Base-by-base conservation (phyloP, 306 rosid genomes). In the Cucurbita maxima region DNA sequence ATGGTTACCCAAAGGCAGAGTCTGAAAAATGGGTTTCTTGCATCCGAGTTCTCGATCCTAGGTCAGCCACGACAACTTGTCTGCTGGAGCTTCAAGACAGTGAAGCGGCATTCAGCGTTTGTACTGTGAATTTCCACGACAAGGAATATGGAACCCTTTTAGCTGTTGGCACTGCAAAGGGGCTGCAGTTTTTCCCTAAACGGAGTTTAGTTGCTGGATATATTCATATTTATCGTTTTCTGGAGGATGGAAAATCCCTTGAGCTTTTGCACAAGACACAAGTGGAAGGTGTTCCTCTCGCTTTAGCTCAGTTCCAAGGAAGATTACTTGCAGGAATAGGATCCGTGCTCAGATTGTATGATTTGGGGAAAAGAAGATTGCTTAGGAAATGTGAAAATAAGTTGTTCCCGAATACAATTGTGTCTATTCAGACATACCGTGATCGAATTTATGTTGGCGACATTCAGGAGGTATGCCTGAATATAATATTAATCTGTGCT, bases 141-240 rank as follows among this genome's bases (percentile, higher is more conserved):
- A 95, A 91, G 84, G 99, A 94, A 75, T 86, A 89, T 30, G 99
- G 99, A 58, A 86, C 96, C 6, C 96, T 95, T 79, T 82, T 95
- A 79, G 99, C 97, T 11, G 96, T 94, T 83, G 99, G 99, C 71
- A 91, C 99, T 0, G 90, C 97, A 44, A 95, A 91, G 83, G 99
- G 99, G 56, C 87, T 95, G 79, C 91, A 89, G 76, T 95, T 88
- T 85, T 86, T 79, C 63, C 97, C 99, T 40, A 95, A 84, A 83
- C 83, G 64, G 83, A 88, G 81, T 83, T 73, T 81, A 63, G 55
- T 78, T 72, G 90, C 90, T 12, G 99, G 97, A 41, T 95, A 77
- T 80, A 95, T 95, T 79, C 99, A 91, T 73, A 89, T 95, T 43
- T 95, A 91, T 80, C 87, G 97, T 80, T 91, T 95, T 83, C 34